A percentile compares a stretch with the other conserved stretches of the same genome.
phyloP scores from a whole-genome alignment of 352 stramenopile genomes.

The Phytopythium mirpurense region DNA sequence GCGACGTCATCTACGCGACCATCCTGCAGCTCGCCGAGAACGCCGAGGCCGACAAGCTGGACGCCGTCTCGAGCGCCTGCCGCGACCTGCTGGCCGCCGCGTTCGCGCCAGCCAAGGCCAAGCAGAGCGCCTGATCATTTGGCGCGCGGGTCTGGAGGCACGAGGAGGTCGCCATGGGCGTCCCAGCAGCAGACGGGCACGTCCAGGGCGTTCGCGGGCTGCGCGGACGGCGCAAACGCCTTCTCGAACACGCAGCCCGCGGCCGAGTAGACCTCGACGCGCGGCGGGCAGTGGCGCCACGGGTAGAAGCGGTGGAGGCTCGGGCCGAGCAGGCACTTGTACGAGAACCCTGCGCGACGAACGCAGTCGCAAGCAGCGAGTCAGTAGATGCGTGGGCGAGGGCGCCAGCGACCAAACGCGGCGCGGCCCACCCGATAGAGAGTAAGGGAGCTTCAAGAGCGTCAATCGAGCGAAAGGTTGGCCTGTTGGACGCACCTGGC shows the following conservation, averaged over 20 bases:
- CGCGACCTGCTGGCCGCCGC: slow-evolving; percentile 20
- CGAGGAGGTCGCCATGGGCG: slow-evolving; percentile 19
- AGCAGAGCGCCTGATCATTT: background rate
- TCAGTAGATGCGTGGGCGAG: slow-evolving; percentile 2
- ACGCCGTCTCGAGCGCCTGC: slow-evolving; percentile 33
- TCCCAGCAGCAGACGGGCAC: slow-evolving; percentile 52
- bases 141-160: background rate
- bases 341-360: slow-evolving; percentile 17
- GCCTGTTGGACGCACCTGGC: slow-evolving; percentile 12
- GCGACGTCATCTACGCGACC: slow-evolving; percentile 38
- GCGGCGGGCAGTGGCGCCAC: slow-evolving; percentile 19
- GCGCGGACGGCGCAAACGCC: slow-evolving; percentile 16
- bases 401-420: background rate
- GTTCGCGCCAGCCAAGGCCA: background rate
- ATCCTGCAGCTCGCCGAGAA: slow-evolving; percentile 44
- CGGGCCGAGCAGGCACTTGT: slow-evolving; percentile 34
- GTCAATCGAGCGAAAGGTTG: slow-evolving; percentile 3
- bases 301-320: slow-evolving; percentile 15
- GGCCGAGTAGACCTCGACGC: slow-evolving; percentile 50
- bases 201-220: slow-evolving; percentile 26
- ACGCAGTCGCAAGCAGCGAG: slow-evolving; percentile 1
- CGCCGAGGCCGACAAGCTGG: slow-evolving; percentile 33
- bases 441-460: background rate
- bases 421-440: background rate
- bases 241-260: slow-evolving; percentile 35